Base-by-base conservation (phyloP, 257 asterid genomes). In the Scutellaria minor region DNA sequence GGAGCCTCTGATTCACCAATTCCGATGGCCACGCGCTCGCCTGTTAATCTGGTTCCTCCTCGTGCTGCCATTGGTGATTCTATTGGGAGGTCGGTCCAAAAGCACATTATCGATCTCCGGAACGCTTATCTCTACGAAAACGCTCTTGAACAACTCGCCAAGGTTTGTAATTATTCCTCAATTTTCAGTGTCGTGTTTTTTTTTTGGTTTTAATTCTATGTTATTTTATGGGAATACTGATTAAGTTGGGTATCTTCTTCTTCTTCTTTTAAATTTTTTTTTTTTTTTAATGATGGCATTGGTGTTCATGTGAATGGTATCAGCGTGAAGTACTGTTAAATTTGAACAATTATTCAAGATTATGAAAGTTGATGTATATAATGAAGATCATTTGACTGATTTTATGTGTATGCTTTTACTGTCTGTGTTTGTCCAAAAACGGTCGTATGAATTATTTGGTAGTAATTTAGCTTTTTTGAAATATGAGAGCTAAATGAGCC, bases 71-170 rank as follows among this genome's bases (percentile, higher is more conserved):
- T 1, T 20, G 54, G 47, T 7, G 53, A 54, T 15, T n/a, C 35
- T 54, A 40, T 55, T 41, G 2, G 9, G 56, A 40, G 15, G 9
- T 59, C 22, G 63, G 42, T 20, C 35, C 75, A 48, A n/a, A 70
- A 75, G 72, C 68, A 67, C 8, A 78, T 78, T 52, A 60, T 75
- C 57, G 77, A 82, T 67, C 83, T 82, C 50, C 56, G 15, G 55
- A 60, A 71, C 18, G 44, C 35, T 4, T 44, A 75, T 4, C 79
- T 9, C 39, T 75, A 81, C 5, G 81, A 59, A 58, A 57, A 68
- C 22, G 81, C 86, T 22, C 81, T 82, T 35, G 53, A 40, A 27
- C 41, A 78, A 64, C 81, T 82, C 52, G 55, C 62, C 9, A 35
- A 10, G 86, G 83, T 78, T 47, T 37, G 42, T 35, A 5, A 2